These are phyloP conservation scores for Discostella stelligeroides DNA, from an alignment of 108 stramenopile species.

Conservation along the genomic window DNA sequence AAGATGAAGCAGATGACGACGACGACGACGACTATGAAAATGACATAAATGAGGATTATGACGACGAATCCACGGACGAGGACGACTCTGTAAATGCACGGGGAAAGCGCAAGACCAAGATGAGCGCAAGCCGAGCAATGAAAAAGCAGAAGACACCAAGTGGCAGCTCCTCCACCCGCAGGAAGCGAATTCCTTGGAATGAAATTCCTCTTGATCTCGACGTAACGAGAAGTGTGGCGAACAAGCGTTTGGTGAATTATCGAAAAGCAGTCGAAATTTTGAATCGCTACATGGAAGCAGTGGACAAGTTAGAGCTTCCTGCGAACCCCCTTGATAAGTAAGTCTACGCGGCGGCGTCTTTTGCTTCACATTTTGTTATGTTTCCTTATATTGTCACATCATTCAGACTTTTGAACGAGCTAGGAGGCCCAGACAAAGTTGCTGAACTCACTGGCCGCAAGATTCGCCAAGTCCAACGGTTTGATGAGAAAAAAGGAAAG, in stretches of 20 bases:
- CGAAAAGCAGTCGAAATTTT: slow-evolving; percentile 33
- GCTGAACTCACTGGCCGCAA: slow-evolving; percentile 81
- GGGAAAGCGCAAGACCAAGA: neutral
- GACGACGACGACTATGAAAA: slow-evolving; percentile 3
- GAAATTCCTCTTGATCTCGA: slow-evolving; percentile 26
- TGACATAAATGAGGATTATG: slow-evolving; percentile 2
- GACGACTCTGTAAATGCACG: neutral
- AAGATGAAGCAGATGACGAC: slow-evolving; percentile 11
- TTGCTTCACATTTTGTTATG: too few species aligned
- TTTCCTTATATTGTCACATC: too few species aligned
- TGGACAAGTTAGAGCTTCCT: slow-evolving; percentile 51
- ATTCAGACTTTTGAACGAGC: slow-evolving; percentile 51
- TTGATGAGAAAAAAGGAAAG: slow-evolving; percentile 7
- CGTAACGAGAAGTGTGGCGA: slow-evolving; percentile 12
- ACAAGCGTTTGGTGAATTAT: slow-evolving; percentile 24
- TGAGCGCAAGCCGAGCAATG: too few species aligned
- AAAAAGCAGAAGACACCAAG: neutral
- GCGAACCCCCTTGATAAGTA: slow-evolving; percentile 52
- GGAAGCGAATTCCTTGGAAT: slow-evolving; percentile 30
- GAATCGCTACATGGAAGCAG: slow-evolving; percentile 21
- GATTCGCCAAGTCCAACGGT: slow-evolving; percentile 34
- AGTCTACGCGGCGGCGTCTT: too few species aligned
- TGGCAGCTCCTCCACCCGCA: too few species aligned
- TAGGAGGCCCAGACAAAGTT: slow-evolving; percentile 56
- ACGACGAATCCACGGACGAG: neutral